These are phyloP conservation scores for Linnemannia zychae DNA, from an alignment of 192 early-diverging fungal genomes.

Conservation along the genomic window DNA sequence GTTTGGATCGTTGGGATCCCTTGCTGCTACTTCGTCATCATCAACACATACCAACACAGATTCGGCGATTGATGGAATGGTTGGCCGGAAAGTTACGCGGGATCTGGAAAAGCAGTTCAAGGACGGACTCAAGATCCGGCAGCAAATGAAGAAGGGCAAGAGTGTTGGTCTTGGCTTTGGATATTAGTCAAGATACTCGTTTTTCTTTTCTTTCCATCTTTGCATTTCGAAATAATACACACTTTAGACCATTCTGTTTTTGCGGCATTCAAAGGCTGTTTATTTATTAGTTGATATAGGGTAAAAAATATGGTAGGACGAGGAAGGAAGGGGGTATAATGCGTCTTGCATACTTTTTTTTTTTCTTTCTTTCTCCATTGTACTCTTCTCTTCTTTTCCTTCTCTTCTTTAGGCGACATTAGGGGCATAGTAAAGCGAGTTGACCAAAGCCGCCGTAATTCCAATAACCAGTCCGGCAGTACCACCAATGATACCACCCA, in stretches of 20 bases:
- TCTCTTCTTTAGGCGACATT: background rate
- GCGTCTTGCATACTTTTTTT: no score
- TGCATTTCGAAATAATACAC: background rate
- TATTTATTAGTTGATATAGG: no score
- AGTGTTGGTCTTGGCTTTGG: conserved; percentile 66
- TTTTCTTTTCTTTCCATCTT: background rate
- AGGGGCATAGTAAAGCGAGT: background rate
- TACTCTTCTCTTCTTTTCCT: no score
- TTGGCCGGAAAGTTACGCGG: conserved; percentile 61
- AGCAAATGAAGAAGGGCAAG: conserved; percentile 65
- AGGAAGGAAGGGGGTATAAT: background rate
- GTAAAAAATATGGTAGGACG: no score
- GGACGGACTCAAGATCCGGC: conserved; percentile 63
- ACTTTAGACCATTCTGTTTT: background rate
- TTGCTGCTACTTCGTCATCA: conserved; percentile 5
- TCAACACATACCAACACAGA: conserved; percentile 22
- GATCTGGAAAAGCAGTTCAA: conserved; percentile 75
- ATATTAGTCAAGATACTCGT: conserved; percentile 2
- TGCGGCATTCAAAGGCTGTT: background rate
- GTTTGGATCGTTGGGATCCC: conserved; percentile 55
- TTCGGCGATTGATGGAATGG: conserved; percentile 67
- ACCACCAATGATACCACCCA: conserved; percentile 24
- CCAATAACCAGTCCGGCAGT: conserved; percentile 5
- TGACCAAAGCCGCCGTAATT: background rate
- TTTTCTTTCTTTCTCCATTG: background rate